Base-by-base conservation (phyloP, 2,329 filamentous ascomycete species). In the Colletotrichum sp. region DNA sequence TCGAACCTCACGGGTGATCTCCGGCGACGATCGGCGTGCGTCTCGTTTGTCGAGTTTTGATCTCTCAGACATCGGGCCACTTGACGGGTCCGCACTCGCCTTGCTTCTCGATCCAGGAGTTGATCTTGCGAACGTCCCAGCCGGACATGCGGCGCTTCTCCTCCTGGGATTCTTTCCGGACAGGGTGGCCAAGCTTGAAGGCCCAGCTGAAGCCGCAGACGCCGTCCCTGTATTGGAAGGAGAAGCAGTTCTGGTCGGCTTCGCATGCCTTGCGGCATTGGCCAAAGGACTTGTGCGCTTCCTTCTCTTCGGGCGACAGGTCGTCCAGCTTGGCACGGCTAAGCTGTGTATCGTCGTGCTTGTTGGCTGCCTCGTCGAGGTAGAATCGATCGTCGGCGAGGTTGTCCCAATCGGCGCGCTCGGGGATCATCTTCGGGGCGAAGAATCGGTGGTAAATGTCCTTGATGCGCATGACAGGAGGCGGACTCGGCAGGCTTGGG, bases 331-430 rank as follows among this genome's bases (percentile, higher is more conserved):
- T 85, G 63, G 83, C 82, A 12, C 81, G 82, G 9, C 80, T 69
- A 18, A 80, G 65, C 76, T 84, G 79, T 80, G 80, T 81, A 6
- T 84, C 80, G 7, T 81, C 82, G 79, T 84, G 83, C 13, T 82
- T 26, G 16, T 71, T 71, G 1, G 79, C 72, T 1, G 81, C 78
- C 16, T 76, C 77, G 77, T 87, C 83, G 69, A 87, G 79, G 79
- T 89, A 89, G 67, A 82, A 81, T 16, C 82, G 81, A 43, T 88
- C 86, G n/a, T 89, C 85, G 60, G 86, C 86, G 10, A 86, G 78
- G 77, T 91, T 91, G 78, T 91, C 87, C 90, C 90, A 92, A 81
- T 90, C 85, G 16, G 86, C 82, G 72, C 86, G 86, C 10, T 79
- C 78, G 3, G 80, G 71, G 24, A 79, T 76, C 26, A 91, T 82